Evolutionary conservation across 306 rosid genomes (phyloP), one percentile per base, ranked within the genome.

Genomic region (Rosa chinensis): DNA sequence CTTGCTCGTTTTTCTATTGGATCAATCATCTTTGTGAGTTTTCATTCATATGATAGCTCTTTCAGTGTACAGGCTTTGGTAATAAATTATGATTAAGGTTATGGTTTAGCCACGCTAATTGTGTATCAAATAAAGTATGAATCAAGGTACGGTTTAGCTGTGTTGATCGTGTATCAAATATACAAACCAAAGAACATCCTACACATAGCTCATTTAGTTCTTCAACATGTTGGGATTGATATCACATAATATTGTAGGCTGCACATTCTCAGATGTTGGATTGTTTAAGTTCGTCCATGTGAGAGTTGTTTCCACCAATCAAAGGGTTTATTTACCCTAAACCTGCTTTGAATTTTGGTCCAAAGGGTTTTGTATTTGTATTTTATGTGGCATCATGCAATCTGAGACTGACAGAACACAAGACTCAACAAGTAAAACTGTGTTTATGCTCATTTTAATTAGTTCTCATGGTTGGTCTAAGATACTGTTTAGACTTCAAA

Each of bases 391-490:
- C 81, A 70, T 77, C 74, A 59, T 77, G 79, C 72, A 66, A 78
- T 78, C 67, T 25, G 63, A 77, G 84, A 52, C 75, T 75, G 80
- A 83, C 88, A 84, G 74, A 82, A 83, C 82, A 85, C 40, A 79
- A 69, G 76, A 74, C 40, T 79, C 78, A 78, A 75, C 84, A 76
- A 79, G 75, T 59, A 77, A 32, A 80, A 55, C 32, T 48, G 77
- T 74, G 84, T 59, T 82, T 83, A 63, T 64, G 72, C 71, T 69
- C 74, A 67, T 40, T 56, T 67, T 70, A 23, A 49, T 67, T 45
- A 13, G 12, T 40, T 55, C 43, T 32, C 73, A 17, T 70, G 66
- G 69, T 71, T 74, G 75, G 76, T 39, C 58, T 79, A 37, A 73
- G 81, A 80, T 52, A 70, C 72, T 50, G 49, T 66, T 74, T 74